These are phyloP conservation scores for Saccharum officinarum DNA, from an alignment of 176 grass and related monocot species.

Conservation along the genomic window DNA sequence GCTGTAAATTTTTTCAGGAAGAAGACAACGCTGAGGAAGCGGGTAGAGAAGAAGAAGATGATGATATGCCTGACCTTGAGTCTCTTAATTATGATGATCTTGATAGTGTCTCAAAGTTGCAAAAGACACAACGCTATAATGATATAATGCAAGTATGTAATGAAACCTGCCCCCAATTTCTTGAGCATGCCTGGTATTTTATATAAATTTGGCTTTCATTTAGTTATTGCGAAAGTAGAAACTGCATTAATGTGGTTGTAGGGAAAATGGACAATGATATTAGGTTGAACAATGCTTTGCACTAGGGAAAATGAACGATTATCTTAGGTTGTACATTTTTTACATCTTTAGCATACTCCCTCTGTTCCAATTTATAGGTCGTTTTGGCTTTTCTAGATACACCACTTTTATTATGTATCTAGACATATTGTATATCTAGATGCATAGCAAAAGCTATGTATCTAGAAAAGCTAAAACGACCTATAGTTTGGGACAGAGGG, in stretches of 20 bases:
- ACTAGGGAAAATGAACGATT: neutral
- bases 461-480: no score
- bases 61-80: conserved; percentile 75
- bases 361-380: no score
- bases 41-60: conserved; percentile 56
- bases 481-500: no score
- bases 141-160: conserved; percentile 75
- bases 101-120: conserved; percentile 82
- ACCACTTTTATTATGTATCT: no score
- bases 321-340: conserved; percentile 3
- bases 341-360: neutral
- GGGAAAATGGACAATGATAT: neutral
- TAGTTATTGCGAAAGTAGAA: neutral
- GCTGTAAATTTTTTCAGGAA: conserved; percentile 44
- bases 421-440: no score
- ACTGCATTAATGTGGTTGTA: neutral
- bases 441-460: no score
- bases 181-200: neutral
- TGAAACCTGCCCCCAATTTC: neutral
- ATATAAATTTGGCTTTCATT: neutral
- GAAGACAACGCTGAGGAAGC: conserved; percentile 59
- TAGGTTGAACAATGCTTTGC: neutral
- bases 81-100: conserved; percentile 91
- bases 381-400: no score
- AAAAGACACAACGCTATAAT: conserved; percentile 70